Percentiles rank a stretch among this genome's conserved stretches.
Conservation (phyloP, 2,329 filamentous ascomycete species). For the Orbilia brochopaga region DNA sequence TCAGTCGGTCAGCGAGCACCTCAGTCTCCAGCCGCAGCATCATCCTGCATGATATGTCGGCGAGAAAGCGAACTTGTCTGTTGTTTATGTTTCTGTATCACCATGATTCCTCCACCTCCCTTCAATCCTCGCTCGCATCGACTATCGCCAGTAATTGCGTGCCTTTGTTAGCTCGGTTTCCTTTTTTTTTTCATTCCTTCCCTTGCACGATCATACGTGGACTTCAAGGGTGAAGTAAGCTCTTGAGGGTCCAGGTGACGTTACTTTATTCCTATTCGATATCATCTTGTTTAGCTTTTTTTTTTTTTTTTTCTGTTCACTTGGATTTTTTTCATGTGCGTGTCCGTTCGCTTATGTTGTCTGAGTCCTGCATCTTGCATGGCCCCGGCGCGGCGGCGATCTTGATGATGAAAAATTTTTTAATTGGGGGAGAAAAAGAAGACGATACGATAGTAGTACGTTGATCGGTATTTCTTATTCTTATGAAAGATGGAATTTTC, state of each 20-base stretch:
- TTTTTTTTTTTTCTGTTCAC: constrained; percentile 1
- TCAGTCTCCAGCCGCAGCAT: constrained; percentile 24
- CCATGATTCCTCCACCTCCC: constrained; percentile 14
- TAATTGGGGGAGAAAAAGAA: constrained; percentile 28
- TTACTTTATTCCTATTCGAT: constrained; percentile 30
- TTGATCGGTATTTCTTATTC: constrained; percentile 17
- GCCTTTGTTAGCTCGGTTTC: constrained; percentile 9
- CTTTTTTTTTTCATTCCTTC: constrained; percentile 25
- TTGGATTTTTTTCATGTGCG: too few relatives aligned
- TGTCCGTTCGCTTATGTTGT: constrained; percentile 47
- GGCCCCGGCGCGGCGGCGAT: constrained; percentile 25
- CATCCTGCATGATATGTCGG: constrained; percentile 26
- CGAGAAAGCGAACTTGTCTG: constrained; percentile 17
- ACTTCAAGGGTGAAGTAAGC: constrained; percentile 24
- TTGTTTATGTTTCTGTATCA: constrained; percentile 17
- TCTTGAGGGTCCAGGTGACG: constrained; percentile 12
- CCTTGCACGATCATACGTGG: constrained; percentile 25
- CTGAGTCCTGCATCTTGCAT: constrained; percentile 45
- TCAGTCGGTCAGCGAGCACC: constrained; percentile 12
- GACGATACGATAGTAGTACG: constrained; percentile 14
- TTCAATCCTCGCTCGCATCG: constrained; percentile 7
- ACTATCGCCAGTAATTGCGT: not conserved
- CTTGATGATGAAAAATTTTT: constrained; percentile 35
- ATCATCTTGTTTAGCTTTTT: constrained; percentile 22
- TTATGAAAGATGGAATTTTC: constrained; percentile 15